Conservation (phyloP, 2,329 filamentous ascomycete species). For the Thelonectria olida region DNA sequence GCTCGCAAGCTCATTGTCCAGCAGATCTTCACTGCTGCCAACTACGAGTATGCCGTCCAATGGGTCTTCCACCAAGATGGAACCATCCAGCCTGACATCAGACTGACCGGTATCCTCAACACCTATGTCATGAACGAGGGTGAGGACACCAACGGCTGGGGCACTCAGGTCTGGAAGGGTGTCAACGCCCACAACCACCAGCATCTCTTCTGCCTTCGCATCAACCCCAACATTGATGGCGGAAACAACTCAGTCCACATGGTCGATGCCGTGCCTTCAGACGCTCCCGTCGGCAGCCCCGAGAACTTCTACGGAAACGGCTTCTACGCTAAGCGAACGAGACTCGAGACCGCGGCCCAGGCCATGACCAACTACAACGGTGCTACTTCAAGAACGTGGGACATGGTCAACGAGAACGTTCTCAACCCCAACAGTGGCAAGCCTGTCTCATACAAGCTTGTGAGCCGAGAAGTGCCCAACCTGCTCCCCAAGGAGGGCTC, state of each 20-base stretch:
- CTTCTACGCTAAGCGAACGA: constrained; percentile 86
- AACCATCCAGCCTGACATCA: constrained; percentile 90
- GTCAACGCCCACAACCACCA: constrained; percentile 96
- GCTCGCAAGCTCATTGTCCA: constrained; percentile 87
- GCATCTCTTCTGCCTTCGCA: constrained; percentile 89
- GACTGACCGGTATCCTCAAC: constrained; percentile 91
- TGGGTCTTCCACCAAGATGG: constrained; percentile 91
- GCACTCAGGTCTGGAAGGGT: constrained; percentile 84
- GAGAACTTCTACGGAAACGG: constrained; percentile 93
- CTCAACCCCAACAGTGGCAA: constrained; percentile 89
- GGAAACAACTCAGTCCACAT: constrained; percentile 86
- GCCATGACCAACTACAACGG: constrained; percentile 84
- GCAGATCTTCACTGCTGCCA: constrained; percentile 93
- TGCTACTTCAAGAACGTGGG: constrained; percentile 83
- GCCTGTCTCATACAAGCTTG: constrained; percentile 87
- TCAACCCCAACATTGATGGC: constrained; percentile 89
- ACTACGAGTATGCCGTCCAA: constrained; percentile 84
- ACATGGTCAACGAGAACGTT: constrained; percentile 85
- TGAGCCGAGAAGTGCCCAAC: constrained; percentile 82
- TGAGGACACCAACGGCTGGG: constrained; percentile 87
- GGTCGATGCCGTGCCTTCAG: constrained; percentile 76
- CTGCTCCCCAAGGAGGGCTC: constrained; percentile 83
- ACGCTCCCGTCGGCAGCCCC: constrained; percentile 78
- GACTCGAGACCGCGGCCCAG: constrained; percentile 74
- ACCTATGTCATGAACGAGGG: constrained; percentile 84